These are phyloP conservation scores for Chimonanthus praecox DNA, from an alignment of 164 flowering plant species.

Conservation along the genomic window DNA sequence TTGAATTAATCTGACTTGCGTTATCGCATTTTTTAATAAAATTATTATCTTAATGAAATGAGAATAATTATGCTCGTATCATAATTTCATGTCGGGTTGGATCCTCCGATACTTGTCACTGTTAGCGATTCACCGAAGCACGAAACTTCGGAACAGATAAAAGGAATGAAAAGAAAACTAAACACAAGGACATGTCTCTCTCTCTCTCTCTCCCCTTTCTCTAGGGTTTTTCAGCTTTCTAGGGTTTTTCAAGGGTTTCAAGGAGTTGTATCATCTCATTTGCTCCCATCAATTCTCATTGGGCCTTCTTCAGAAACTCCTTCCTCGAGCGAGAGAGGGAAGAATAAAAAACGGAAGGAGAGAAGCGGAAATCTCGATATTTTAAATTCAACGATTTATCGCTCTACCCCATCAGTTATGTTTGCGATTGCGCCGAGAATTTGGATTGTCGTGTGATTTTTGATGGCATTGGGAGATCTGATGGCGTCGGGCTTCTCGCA, in stretches of 20 bases:
- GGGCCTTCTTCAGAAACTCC: constrained; percentile 23
- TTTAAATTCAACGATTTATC: not conserved
- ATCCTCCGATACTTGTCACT: not conserved
- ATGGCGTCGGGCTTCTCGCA: constrained; percentile 82
- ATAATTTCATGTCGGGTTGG: not conserved
- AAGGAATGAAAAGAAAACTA: not conserved
- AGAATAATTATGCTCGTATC: not conserved
- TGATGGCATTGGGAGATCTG: constrained; percentile 98
- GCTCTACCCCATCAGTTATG: not conserved
- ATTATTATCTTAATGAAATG: too few species aligned
- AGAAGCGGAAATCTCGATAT: not conserved
- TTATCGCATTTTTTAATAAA: too few species aligned
- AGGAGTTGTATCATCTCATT: constrained; percentile 71
- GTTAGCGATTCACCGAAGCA: not conserved
- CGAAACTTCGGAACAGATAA: not conserved
- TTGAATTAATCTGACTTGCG: too few species aligned
- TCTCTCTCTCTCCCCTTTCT: not conserved
- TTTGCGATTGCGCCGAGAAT: constrained; percentile 10
- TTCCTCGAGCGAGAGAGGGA: not conserved
- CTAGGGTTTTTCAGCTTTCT: constrained; percentile 9
- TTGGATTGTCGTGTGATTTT: constrained; percentile 31
- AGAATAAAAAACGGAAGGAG: not conserved
- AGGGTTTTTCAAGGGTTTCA: constrained; percentile 26
- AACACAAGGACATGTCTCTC: not conserved
- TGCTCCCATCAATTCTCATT: constrained; percentile 46